These are phyloP conservation scores for Salix arbutifolia DNA, from an alignment of 345 rosid species.

Conservation along the genomic window DNA sequence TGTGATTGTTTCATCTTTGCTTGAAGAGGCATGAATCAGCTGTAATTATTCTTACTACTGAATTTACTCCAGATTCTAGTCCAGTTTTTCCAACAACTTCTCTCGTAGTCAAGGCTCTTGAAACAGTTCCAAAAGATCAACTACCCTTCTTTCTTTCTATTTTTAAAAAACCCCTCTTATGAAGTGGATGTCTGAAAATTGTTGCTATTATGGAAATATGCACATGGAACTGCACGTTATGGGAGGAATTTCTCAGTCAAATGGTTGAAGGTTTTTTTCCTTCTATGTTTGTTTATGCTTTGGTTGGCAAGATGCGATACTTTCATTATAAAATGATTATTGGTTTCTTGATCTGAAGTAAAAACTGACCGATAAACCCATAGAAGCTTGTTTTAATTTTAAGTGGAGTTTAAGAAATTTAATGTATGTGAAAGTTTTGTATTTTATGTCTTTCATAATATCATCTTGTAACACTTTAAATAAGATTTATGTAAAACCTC, in stretches of 20 bases:
- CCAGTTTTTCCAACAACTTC: background rate
- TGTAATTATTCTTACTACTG: background rate
- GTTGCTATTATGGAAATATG: conserved; percentile 58
- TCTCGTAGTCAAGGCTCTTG: background rate
- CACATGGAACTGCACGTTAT: conserved; percentile 96
- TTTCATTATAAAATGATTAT: background rate
- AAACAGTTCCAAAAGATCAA: background rate
- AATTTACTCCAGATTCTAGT: conserved; percentile 6
- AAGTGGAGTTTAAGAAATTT: background rate
- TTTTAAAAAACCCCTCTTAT: background rate
- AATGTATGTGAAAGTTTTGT: background rate
- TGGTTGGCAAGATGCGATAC: background rate
- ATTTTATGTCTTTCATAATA: background rate
- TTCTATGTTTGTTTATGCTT: background rate
- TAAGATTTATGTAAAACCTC: background rate
- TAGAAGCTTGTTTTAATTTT: background rate
- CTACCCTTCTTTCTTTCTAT: background rate
- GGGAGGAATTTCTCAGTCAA: conserved; percentile 97
- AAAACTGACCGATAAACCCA: background rate
- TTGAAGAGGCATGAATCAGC: conserved; percentile 6
- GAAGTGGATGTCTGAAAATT: background rate
- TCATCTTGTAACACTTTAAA: background rate
- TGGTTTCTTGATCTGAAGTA: background rate
- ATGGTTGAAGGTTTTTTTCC: conserved; percentile 77
- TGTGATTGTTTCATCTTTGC: conserved; percentile 7